Percentiles rank a stretch among this genome's conserved stretches.
These are phyloP conservation scores for Daldinia loculata DNA, from an alignment of 495 filamentous ascomycete species.

Conservation along the genomic window DNA sequence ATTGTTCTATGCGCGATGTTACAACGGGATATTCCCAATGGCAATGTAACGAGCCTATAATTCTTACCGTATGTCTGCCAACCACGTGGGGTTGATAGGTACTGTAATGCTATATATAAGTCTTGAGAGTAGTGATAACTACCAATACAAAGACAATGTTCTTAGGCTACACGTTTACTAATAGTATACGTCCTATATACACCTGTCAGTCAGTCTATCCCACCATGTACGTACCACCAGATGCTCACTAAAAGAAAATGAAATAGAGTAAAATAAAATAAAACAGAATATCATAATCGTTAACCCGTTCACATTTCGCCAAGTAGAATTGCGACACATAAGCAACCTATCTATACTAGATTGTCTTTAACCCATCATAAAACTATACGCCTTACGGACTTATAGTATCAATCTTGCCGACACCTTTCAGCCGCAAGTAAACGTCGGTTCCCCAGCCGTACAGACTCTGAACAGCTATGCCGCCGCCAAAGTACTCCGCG, in stretches of 20 bases:
- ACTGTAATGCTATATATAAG: not conserved
- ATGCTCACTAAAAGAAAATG: not conserved
- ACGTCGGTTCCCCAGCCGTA: slow-evolving; percentile 87
- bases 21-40: no score
- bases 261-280: not conserved
- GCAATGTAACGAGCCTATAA: no score
- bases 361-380: not conserved
- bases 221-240: not conserved
- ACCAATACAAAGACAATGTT: not conserved
- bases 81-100: not conserved
- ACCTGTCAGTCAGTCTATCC: not conserved
- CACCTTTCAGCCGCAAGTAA: slow-evolving; percentile 78
- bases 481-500: slow-evolving; percentile 97
- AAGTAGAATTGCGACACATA: no score
- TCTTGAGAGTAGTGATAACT: not conserved
- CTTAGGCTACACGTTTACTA: not conserved
- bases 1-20: no score
- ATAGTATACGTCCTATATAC: not conserved
- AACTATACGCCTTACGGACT: not conserved
- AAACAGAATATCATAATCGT: not conserved
- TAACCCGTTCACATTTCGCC: no score
- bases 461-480: slow-evolving; percentile 91
- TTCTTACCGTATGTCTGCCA: not conserved
- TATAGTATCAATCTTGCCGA: slow-evolving; percentile 67
- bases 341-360: not conserved